These are phyloP conservation scores for Ophiocytium majus DNA, from an alignment of 352 stramenopile species.

Conservation along the genomic window DNA sequence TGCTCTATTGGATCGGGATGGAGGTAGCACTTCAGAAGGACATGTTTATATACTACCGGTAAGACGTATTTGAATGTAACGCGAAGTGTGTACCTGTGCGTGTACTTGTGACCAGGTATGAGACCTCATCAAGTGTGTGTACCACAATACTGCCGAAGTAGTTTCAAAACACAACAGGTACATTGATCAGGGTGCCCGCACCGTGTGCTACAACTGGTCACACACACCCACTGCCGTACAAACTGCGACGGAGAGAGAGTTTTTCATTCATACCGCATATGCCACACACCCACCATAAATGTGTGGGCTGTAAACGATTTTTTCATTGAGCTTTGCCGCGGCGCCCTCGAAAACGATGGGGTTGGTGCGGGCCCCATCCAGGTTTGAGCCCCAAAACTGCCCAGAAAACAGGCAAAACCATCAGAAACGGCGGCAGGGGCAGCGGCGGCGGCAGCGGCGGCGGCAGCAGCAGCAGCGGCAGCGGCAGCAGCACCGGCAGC, in stretches of 20 bases:
- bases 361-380: constrained; percentile 5
- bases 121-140: not conserved
- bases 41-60: no score
- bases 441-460: no score
- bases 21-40: no score
- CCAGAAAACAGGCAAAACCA: not conserved
- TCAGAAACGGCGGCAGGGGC: no score
- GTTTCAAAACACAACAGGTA: not conserved
- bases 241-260: not conserved
- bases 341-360: not conserved
- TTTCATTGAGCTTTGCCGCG: not conserved
- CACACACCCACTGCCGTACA: not conserved
- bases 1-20: no score
- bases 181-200: not conserved
- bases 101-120: not conserved
- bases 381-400: constrained; percentile 19
- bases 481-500: no score
- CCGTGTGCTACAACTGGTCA: not conserved
- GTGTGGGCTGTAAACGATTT: constrained; percentile 23
- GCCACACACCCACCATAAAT: not conserved
- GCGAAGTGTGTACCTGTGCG: no score
- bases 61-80: no score
- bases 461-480: no score
- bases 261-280: not conserved
- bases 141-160: no score